These are phyloP conservation scores for Ustilaginoidea virens DNA, from an alignment of 2,329 filamentous ascomycete genomes.

Conservation along the genomic window DNA sequence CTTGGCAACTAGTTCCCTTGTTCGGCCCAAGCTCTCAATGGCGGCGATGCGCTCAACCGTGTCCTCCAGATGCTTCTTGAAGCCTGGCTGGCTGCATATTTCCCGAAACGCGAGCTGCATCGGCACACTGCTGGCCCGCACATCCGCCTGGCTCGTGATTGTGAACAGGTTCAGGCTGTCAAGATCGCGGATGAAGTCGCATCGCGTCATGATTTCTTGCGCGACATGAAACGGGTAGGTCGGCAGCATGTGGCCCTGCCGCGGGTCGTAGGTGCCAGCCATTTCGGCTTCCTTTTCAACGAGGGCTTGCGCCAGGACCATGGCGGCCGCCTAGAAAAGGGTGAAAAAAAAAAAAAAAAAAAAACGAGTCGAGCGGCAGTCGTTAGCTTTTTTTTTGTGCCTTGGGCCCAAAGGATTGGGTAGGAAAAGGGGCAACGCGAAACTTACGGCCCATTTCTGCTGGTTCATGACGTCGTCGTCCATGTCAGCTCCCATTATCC, in stretches of 20 bases:
- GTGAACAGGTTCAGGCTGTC: constrained; percentile 93
- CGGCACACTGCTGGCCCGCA: constrained; percentile 84
- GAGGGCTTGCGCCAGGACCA: constrained; percentile 81
- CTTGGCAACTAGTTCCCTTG: constrained; percentile 90
- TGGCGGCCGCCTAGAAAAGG: constrained; percentile 56
- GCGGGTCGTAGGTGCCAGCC: constrained; percentile 49
- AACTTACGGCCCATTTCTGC: constrained; percentile 73
- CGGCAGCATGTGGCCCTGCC: constrained; percentile 60
- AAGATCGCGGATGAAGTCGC: constrained; percentile 85
- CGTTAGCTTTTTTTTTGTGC: neutral
- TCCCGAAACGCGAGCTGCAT: constrained; percentile 89
- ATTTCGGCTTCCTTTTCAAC: constrained; percentile 64
- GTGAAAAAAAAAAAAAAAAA: neutral
- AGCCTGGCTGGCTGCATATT: constrained; percentile 63
- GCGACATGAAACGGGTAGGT: constrained; percentile 69
- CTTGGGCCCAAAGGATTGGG: neutral
- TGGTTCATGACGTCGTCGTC: constrained; percentile 98
- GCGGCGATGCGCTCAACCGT: constrained; percentile 77
- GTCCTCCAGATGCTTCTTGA: constrained; percentile 66
- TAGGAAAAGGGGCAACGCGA: constrained; percentile 16
- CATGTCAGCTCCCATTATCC: constrained; percentile 58
- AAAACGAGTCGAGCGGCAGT: neutral
- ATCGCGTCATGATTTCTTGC: constrained; percentile 85
- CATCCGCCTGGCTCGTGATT: constrained; percentile 74
- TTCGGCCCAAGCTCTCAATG: constrained; percentile 85